Base-by-base conservation (phyloP, 768 basidiomycete species). In the Boletus insuetus region DNA sequence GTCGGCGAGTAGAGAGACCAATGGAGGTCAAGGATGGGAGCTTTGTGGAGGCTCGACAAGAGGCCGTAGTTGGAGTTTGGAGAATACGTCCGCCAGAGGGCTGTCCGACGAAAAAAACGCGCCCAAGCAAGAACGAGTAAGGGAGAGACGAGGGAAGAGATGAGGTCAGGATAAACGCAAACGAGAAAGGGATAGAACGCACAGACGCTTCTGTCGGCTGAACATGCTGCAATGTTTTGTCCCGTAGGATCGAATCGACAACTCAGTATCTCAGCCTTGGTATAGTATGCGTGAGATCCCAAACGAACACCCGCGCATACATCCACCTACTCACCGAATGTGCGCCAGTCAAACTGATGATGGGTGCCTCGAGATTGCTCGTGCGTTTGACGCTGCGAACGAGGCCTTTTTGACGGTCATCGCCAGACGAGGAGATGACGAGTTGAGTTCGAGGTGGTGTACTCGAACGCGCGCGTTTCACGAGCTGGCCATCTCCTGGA, bases 231-330 rank as follows among this genome's bases (percentile, higher is more conserved):
- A 54, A 98, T 85, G 61, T 91, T 91, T 69, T 95, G 88, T 5
- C 97, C 97, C 3, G 89, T 89, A 14, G 94, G 93, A 65, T 96
- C 93, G 68, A 98, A 98, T 62, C 92, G 82, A 75, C 94, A 92
- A 61, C 90, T 90, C 59, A 95, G 60, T 58, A 98, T 91, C 75
- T 99, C 97, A 9, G 79, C 86, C 87, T 89, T 46, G 40, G 20
- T 26, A 11, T 46, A 38, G 20, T 26, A 9, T 7, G n/a, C 6
- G 32, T 51, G 17, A 55, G 45, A 7, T 11, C 11, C 19, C 14
- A 13, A 63, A 22, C 12, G 4, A 53, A 53, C 13, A 29, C 9
- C 19, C 17, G n/a, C 7, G 24, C n/a, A 24, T 10, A 17, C 24
- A 19, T 14, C 2, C 24, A 1, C 3, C 24, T 22, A 76, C 89